Conservation (phyloP, 2,329 filamentous ascomycete genomes). For the Coccinonectria pachysandricola region DNA sequence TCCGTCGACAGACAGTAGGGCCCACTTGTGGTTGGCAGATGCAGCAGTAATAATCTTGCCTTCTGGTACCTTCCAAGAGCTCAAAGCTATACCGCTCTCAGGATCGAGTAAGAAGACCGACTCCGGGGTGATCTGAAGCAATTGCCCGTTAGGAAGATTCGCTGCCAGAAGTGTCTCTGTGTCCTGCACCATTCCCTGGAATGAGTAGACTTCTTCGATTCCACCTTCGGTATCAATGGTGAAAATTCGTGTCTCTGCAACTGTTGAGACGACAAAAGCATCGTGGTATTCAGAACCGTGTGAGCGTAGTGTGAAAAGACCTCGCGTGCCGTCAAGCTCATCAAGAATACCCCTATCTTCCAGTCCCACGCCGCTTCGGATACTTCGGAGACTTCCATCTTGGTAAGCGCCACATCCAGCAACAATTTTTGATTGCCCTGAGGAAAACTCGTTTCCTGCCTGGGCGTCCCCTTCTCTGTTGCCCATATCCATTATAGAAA, state of each 20-base stretch:
- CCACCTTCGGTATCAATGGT: constrained; percentile 62
- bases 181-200: constrained; percentile 58
- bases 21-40: constrained; percentile 59
- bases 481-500: constrained; percentile 92
- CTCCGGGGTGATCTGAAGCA: constrained; percentile 68
- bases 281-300: constrained; percentile 44
- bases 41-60: constrained; percentile 62
- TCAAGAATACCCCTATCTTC: constrained; percentile 77
- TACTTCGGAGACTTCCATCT: constrained; percentile 79
- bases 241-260: constrained; percentile 77
- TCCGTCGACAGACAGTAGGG: constrained; percentile 68
- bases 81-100: constrained; percentile 42
- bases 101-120: constrained; percentile 52
- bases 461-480: constrained; percentile 69
- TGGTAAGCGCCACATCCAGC: constrained; percentile 85
- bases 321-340: constrained; percentile 64
- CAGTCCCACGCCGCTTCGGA: constrained; percentile 86
- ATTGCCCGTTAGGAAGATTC: constrained; percentile 50
- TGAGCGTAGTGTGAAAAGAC: constrained; percentile 59
- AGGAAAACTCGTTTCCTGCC: constrained; percentile 78
- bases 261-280: constrained; percentile 67
- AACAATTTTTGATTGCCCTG: constrained; percentile 86
- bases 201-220: constrained; percentile 77
- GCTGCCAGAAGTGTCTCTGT: constrained; percentile 61
- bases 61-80: constrained; percentile 45